Evolutionary conservation across 768 basidiomycete species (phyloP).

Genomic region (Suillus cothurnatus): DNA sequence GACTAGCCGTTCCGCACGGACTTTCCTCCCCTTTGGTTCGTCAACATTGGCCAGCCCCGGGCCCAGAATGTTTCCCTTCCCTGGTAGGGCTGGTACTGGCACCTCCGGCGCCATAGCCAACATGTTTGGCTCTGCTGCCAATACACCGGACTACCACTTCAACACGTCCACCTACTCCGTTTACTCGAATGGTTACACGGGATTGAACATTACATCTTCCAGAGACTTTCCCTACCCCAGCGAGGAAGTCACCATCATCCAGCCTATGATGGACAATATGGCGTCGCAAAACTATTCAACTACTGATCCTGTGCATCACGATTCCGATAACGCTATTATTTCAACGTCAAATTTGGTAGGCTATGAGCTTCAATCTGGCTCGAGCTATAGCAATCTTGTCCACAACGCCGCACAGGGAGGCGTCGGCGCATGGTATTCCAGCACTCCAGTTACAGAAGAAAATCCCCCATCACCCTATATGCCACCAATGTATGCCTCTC

Average conservation of each 20-base stretch:
- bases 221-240: too few relatives aligned
- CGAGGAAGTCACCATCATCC: not conserved
- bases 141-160: not conserved
- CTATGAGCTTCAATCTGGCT: too few relatives aligned
- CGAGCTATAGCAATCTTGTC: too few relatives aligned
- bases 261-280: too few relatives aligned
- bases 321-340: too few relatives aligned
- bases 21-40: not conserved
- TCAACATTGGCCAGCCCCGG: too few relatives aligned
- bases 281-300: not conserved
- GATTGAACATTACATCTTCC: too few relatives aligned
- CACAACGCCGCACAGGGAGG: too few relatives aligned
- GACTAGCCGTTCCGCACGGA: not conserved
- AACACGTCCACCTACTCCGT: not conserved
- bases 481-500: not conserved
- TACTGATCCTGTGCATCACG: not conserved
- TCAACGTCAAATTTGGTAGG: too few relatives aligned
- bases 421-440: accelerated
- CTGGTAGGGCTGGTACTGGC: too few relatives aligned
- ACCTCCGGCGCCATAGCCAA: not conserved
- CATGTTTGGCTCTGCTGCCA: not conserved
- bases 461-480: not conserved
- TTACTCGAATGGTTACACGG: too few relatives aligned
- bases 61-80: not conserved
- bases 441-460: too few relatives aligned